phyloP scores from a whole-genome alignment of 2,329 filamentous ascomycete species.

The Stagonosporopsis tanaceti region DNA sequence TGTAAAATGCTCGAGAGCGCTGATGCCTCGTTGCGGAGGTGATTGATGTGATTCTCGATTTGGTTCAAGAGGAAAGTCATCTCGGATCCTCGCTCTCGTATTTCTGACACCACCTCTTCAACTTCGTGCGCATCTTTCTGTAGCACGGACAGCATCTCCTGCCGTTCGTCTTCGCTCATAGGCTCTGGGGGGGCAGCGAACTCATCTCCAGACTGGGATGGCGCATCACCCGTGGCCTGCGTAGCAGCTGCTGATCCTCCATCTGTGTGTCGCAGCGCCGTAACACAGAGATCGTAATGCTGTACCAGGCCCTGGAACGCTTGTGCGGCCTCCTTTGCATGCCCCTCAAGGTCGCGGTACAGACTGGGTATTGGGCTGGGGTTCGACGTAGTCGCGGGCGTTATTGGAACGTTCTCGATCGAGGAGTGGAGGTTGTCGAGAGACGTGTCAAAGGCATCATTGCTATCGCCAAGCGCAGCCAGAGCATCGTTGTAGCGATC shows the following conservation, averaged over 20 bases:
- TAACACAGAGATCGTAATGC: slow-evolving; percentile 94
- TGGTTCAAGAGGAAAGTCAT: slow-evolving; percentile 77
- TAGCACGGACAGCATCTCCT: slow-evolving; percentile 84
- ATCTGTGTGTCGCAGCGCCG: slow-evolving; percentile 88
- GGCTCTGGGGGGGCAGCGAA: slow-evolving; percentile 66
- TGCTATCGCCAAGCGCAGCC: slow-evolving; percentile 61
- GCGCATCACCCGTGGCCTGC: slow-evolving; percentile 50
- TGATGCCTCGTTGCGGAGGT: slow-evolving; percentile 63
- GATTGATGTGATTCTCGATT: slow-evolving; percentile 69
- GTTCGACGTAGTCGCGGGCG: slow-evolving; percentile 40
- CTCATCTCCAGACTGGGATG: slow-evolving; percentile 36
- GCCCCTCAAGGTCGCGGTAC: slow-evolving; percentile 67
- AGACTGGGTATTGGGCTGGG: slow-evolving; percentile 55
- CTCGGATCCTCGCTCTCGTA: slow-evolving; percentile 76
- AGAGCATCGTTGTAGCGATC: slow-evolving; percentile 75
- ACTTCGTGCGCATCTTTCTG: slow-evolving; percentile 72
- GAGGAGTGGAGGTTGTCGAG: slow-evolving; percentile 56
- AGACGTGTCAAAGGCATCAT: slow-evolving; percentile 76
- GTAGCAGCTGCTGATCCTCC: slow-evolving; percentile 59
- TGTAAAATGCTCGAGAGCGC: slow-evolving; percentile 70
- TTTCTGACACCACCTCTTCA: slow-evolving; percentile 69
- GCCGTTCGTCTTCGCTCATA: slow-evolving; percentile 76
- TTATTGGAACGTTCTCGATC: slow-evolving; percentile 44
- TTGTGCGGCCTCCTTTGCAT: slow-evolving; percentile 83
- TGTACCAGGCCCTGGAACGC: slow-evolving; percentile 80